Conservation (phyloP, 805 yeast species). For the Metschnikowia cubensis region DNA sequence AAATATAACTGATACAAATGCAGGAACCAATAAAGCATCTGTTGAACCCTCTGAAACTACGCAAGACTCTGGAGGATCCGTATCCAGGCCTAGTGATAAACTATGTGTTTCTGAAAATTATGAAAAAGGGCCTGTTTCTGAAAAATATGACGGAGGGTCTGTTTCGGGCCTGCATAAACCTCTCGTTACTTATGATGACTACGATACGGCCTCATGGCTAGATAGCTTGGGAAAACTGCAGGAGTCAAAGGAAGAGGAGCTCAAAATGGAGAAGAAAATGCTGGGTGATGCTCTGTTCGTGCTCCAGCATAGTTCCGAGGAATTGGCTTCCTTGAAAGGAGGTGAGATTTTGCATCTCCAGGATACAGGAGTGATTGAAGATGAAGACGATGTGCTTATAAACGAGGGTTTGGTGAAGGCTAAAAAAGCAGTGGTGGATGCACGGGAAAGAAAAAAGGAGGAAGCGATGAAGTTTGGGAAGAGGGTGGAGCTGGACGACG, state of each 20-base stretch:
- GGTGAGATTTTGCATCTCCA: constrained; percentile 55
- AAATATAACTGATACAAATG: too few relatives aligned
- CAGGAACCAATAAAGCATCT: too few relatives aligned
- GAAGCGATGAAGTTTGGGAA: too few relatives aligned
- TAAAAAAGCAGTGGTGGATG: constrained; percentile 18
- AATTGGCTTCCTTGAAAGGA: constrained; percentile 35
- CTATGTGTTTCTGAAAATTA: too few relatives aligned
- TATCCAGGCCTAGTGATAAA: too few relatives aligned
- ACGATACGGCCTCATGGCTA: constrained; percentile 14
- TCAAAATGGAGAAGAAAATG: too few relatives aligned
- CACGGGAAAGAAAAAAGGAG: too few relatives aligned
- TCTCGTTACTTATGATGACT: constrained; percentile 11
- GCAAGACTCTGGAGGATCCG: too few relatives aligned
- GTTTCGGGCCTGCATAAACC: constrained; percentile 6
- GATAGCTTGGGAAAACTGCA: constrained; percentile 17
- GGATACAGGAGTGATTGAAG: constrained; percentile 41
- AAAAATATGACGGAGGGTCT: too few relatives aligned
- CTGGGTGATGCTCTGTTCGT: constrained; percentile 32
- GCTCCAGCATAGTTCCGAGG: constrained; percentile 44
- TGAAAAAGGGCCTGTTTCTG: too few relatives aligned
- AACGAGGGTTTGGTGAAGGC: constrained; percentile 32
- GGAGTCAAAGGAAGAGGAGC: too few relatives aligned
- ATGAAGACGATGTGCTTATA: constrained; percentile 30
- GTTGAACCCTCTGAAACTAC: too few relatives aligned
- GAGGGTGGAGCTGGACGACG: not conserved